phyloP scores from a whole-genome alignment of 352 stramenopile genomes.

The Peronospora belbahrii region DNA sequence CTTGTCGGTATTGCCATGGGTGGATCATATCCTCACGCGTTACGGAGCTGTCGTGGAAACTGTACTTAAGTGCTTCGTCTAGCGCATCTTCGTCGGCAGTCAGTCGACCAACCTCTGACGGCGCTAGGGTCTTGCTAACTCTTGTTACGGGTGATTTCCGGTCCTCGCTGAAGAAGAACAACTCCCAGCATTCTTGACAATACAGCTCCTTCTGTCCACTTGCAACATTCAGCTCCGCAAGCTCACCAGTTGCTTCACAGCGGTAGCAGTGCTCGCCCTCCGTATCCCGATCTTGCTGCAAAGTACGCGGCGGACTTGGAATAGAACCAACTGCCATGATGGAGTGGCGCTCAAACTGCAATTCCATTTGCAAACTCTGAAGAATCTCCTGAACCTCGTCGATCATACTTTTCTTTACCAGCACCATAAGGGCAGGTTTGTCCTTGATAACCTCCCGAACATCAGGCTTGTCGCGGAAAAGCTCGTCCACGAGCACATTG shows the following conservation, averaged over 20 bases:
- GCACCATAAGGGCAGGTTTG: constrained; percentile 40
- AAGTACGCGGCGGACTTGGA: constrained; percentile 11
- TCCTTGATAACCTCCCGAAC: constrained; percentile 50
- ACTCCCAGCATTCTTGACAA: constrained; percentile 70
- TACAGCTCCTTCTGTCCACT: constrained; percentile 38
- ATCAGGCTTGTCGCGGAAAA: constrained; percentile 41
- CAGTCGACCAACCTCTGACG: constrained; percentile 14
- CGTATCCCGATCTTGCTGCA: constrained; percentile 11
- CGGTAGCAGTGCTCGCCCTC: constrained; percentile 38
- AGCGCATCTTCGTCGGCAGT: constrained; percentile 27
- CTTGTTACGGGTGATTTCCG: constrained; percentile 13
- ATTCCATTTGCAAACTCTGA: constrained; percentile 67
- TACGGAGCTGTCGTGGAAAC: constrained; percentile 62
- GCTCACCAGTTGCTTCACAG: constrained; percentile 45
- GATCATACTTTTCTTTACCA: constrained; percentile 67
- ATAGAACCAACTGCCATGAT: constrained; percentile 43
- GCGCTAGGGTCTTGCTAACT: constrained; percentile 20
- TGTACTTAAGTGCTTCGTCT: constrained; percentile 63
- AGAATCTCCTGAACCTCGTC: constrained; percentile 79
- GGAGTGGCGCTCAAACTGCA: constrained; percentile 73
- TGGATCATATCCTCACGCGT: constrained; percentile 46
- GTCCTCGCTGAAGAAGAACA: constrained; percentile 63
- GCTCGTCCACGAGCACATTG: constrained; percentile 44
- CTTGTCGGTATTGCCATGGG: constrained; percentile 44
- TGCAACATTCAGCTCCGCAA: constrained; percentile 47